Base-by-base conservation (phyloP, 2,329 filamentous ascomycete species). In the Pseudogymnoascus sp. region DNA sequence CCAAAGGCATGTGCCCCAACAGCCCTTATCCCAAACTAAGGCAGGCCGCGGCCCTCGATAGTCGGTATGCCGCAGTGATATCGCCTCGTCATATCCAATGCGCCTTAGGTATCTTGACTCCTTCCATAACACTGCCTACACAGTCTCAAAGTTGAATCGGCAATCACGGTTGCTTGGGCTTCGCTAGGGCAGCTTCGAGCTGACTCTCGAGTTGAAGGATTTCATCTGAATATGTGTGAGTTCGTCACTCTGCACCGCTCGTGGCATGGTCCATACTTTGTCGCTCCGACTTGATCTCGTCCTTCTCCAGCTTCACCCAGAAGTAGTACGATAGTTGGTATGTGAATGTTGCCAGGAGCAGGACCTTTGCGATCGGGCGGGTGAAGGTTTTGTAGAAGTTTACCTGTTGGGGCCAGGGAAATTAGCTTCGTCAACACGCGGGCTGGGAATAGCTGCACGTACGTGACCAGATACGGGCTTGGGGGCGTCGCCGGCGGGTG, bases 291-390 rank as follows among this genome's bases (percentile, higher is more conserved):
- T 82, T 85, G 63, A 84, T 78, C 76, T 95, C 90, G 62, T 90
- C 81, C 36, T 83, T 82, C 74, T 93, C 90, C 60, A 93, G 79
- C 75, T 88, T 90, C 38, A 84, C 73, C 90, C 90, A 95, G 12
- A 77, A 77, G 78, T 84, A 91, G 76, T 93, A 93, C 12, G 82
- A 75, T n/a, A 89, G 70, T 75, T 95, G 90, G 74, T 93, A 95
- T 1, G 87, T 88, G 71, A 91, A 86, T 63, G 92, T 82, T 62
- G 90, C 89, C 71, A 89, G 82, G 38, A 93, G 80, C 67, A 91
- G 84, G 62, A 86, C 86, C 77, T 92, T 93, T 62, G 84, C 82
- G 53, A 93, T 79, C 2, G 90, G 89, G 1, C 88, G 82, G 40
- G 86, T 85, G 72, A 91, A 92, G 12, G 84, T 85, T 72, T 85